These are phyloP conservation scores for Micractinium conductrix DNA, from an alignment of 139 green algal genomes.

Conservation along the genomic window DNA sequence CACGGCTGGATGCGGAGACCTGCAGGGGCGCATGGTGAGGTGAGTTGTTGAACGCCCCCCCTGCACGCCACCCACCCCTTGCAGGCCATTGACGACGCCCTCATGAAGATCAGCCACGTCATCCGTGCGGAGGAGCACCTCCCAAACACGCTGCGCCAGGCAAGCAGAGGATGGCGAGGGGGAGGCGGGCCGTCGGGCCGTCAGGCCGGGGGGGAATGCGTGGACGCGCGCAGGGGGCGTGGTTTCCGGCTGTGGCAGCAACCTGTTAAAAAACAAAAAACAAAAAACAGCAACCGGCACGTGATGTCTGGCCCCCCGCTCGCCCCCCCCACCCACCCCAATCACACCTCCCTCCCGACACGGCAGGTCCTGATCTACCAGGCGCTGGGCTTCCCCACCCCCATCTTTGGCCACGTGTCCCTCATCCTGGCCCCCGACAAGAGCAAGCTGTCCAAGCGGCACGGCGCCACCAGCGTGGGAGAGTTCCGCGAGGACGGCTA, in stretches of 20 bases:
- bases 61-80: no score
- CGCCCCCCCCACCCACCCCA: background rate
- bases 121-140: constrained; percentile 98
- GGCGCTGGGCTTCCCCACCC: constrained; percentile 86
- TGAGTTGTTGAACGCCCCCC: no score
- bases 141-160: constrained; percentile 95
- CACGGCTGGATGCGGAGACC: no score
- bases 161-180: constrained; percentile 31
- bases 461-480: constrained; percentile 96
- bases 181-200: background rate
- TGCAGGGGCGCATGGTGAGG: no score
- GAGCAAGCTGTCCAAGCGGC: constrained; percentile 97
- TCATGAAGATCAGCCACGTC: constrained; percentile 98
- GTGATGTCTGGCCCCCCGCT: background rate
- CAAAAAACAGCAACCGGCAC: background rate
- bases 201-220: background rate
- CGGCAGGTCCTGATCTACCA: constrained; percentile 93
- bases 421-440: constrained; percentile 99
- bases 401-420: constrained; percentile 93
- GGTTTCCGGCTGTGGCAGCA: background rate
- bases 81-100: constrained; percentile 96
- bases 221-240: no score
- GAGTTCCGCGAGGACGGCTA: constrained; percentile 95
- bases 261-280: no score
- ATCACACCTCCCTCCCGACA: background rate